Base-by-base conservation (phyloP, 1,284 basidiomycete genomes). In the Cerrena zonata region DNA sequence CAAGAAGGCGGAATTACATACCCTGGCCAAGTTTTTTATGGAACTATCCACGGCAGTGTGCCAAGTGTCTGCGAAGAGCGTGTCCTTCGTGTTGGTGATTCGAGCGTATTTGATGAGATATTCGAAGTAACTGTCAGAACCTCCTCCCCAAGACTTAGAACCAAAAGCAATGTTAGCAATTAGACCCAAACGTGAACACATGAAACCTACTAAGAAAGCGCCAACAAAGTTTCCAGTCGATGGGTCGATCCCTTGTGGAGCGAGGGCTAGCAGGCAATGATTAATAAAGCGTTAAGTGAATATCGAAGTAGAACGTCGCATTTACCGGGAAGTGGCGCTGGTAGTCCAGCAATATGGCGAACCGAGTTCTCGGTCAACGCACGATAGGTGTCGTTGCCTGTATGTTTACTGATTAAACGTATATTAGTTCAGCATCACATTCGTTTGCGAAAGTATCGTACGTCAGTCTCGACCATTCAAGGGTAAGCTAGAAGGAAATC, bases 31-130 rank as follows among this genome's bases (percentile, higher is more conserved):
- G 25, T 62, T 67, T 48, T 70, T 72, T 55, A 88, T 82, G 0
- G 84, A 86, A 0, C 81, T 79, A 59, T 89, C 84, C 12, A 83
- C 83, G 0, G 85, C 86, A 2, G 78, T 76, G 37, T 70, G 64
- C 86, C 86, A 89, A 1, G 79, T 75, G 55, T 86, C 76, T 5
- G 77, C 75, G 55, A 80, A 87, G 13, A 76, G 60, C 50, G 72
- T 68, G 58, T 87, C 76, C 38, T 76, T 61, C 13, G 78, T 83
- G 65, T 84, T 84, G 22, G 77, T 79, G 11, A 87, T 68, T 19
- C 84, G 80, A 4, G 85, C 66, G 55, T 85, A 84, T 62, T 89
- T 89, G 71, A 87, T 79, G 43, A 88, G 72, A 61, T 89, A 89
- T 63, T 89, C 87, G 55, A 85, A 82, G 66, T 82, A 89, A 51